Base-by-base conservation (phyloP, 768 basidiomycete species). In the Podaxis rugospora region DNA sequence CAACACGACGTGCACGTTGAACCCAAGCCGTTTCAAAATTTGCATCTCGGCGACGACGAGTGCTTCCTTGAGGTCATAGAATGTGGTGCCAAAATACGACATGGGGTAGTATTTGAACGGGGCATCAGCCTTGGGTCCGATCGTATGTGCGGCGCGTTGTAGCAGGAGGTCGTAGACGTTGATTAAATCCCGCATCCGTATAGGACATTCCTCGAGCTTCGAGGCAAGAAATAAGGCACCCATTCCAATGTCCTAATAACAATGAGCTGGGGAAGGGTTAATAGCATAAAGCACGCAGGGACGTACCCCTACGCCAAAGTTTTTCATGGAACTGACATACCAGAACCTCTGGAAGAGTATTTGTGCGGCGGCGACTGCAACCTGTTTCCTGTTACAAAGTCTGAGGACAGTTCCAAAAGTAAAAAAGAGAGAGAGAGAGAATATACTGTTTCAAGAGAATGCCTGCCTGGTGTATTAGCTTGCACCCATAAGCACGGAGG, bases 31-130 rank as follows among this genome's bases (percentile, higher is more conserved):
- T 74, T 99, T 99, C 65, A 99, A 80, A 21, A 98, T 83, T 71
- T 99, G 97, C 93, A 98, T 98, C 74, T 99, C 97, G 1, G 90
- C 87, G 13, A 95, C 89, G 21, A 98, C 93, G 52, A 98, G 78
- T 5, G 91, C 88, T 69, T 99, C 97, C 70, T 96, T 98, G 72
- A 93, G 80, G 63, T 95, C 92, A 76, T 98, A 98, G 69, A 96
- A 98, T 1, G 86, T 88, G 67, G 82, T 83, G 13, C 91, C 87
- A 71, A 92, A 95, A 74, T 94, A 95, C 16, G 90, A 87, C 92
- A 94, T 95, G 11, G 93, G 89, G 2, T 80, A 74, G 73, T 95
- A 93, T 67, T 81, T 80, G 75, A 91, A 86, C 11, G 75, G 69
- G 21, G 76, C 65, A 58, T 72, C 71, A 18, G 69, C 47, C 61